phyloP scores from a whole-genome alignment of 495 filamentous ascomycete species.

The Durotheca rogersii region DNA sequence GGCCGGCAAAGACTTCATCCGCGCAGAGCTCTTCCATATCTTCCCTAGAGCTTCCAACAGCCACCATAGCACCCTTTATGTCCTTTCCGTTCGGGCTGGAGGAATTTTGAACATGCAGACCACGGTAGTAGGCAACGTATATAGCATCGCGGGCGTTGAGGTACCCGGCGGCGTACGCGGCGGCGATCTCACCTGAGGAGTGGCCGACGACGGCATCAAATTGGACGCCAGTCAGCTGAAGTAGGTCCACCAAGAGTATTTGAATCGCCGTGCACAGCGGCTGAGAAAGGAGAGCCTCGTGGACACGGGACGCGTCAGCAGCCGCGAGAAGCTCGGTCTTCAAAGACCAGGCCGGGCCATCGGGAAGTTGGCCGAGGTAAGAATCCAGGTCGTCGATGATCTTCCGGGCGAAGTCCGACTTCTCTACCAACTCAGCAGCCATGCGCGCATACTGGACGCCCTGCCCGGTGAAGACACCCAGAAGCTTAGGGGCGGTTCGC shows the following conservation, averaged over 20 bases:
- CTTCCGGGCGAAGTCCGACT: not conserved
- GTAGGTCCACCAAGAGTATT: slow-evolving; percentile 47
- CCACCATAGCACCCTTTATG: slow-evolving; percentile 56
- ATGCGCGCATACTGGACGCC: slow-evolving; percentile 27
- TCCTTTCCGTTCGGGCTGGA: slow-evolving; percentile 10
- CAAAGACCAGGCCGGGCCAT: not conserved
- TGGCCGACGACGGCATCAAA: slow-evolving; percentile 54
- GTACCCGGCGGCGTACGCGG: slow-evolving; percentile 42
- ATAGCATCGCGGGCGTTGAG: slow-evolving; percentile 42
- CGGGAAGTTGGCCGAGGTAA: not conserved
- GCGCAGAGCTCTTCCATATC: slow-evolving; percentile 36
- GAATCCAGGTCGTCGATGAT: not conserved
- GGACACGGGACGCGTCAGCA: no score
- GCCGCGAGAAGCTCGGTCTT: no score
- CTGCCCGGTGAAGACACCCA: slow-evolving; percentile 32
- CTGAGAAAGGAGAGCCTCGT: no score
- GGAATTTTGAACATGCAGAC: no score
- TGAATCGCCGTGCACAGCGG: slow-evolving; percentile 50
- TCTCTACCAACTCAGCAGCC: slow-evolving; percentile 20
- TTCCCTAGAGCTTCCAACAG: slow-evolving; percentile 43
- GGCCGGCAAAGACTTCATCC: slow-evolving; percentile 16
- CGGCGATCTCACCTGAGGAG: slow-evolving; percentile 58
- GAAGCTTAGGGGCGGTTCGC: no score
- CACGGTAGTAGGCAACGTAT: slow-evolving; percentile 51
- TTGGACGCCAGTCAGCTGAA: slow-evolving; percentile 40